Conservation (phyloP, 2,329 filamentous ascomycete species). For the Fusarium papillatum region DNA sequence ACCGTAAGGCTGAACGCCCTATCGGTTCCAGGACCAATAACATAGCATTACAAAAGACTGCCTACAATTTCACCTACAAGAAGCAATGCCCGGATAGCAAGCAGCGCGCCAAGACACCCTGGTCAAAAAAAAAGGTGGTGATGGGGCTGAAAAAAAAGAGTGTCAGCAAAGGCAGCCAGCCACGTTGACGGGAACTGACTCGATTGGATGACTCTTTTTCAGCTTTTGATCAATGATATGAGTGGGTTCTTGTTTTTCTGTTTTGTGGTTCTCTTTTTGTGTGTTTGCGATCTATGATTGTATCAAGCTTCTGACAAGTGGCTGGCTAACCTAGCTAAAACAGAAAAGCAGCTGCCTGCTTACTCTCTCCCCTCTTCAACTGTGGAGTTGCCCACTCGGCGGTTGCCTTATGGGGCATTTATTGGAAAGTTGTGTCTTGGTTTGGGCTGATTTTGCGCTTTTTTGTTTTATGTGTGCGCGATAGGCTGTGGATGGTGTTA, state of each 20-base stretch:
- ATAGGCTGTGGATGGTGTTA: background rate
- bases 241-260: background rate
- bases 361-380: background rate
- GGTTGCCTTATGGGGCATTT: constrained; percentile 1
- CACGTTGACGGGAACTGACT: background rate
- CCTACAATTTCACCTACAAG: background rate
- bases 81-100: background rate
- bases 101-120: background rate
- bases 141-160: background rate
- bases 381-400: background rate
- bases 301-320: constrained; percentile 7
- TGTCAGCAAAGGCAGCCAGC: constrained; percentile 33
- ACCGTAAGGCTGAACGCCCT: constrained; percentile 32
- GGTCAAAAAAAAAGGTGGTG: background rate
- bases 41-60: background rate
- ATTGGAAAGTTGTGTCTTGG: background rate
- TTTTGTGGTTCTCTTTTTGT: background rate
- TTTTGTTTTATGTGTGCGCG: background rate
- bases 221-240: background rate
- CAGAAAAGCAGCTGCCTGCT: background rate
- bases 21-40: constrained; percentile 8
- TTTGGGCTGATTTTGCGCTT: background rate
- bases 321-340: background rate
- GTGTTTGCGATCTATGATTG: background rate
- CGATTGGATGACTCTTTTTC: background rate